Conservation (phyloP, 1,284 basidiomycete species). For the Sanguinoderma infundibulare region DNA sequence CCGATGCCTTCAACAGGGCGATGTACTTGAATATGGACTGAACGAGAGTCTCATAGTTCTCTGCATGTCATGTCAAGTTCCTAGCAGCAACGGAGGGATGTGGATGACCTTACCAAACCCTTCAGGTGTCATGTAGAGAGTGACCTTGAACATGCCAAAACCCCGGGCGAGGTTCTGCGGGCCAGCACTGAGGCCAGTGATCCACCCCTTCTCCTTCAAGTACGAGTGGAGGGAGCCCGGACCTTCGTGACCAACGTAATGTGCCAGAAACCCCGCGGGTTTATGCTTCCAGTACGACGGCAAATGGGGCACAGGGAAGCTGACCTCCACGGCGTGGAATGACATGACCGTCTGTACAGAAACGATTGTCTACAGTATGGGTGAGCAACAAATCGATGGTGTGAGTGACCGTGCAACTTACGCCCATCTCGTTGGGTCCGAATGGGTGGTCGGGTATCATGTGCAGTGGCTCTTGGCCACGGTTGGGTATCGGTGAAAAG, state of each 20-base stretch:
- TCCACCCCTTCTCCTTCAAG: slow-evolving; percentile 93
- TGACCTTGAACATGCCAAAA: slow-evolving; percentile 91
- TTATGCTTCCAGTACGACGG: slow-evolving; percentile 81
- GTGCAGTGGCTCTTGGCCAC: slow-evolving; percentile 64
- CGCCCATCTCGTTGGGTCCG: slow-evolving; percentile 74
- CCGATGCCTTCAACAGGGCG: slow-evolving; percentile 74
- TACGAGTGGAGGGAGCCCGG: slow-evolving; percentile 92
- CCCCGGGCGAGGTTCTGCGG: slow-evolving; percentile 77
- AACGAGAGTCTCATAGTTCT: slow-evolving; percentile 79
- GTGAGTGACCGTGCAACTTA: slow-evolving; percentile 45
- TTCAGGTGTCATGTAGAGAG: slow-evolving; percentile 81
- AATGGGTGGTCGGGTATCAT: slow-evolving; percentile 81
- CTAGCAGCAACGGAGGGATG: too few relatives aligned
- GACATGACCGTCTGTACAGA: slow-evolving; percentile 92
- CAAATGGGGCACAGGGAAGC: slow-evolving; percentile 89
- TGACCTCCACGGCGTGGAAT: slow-evolving; percentile 86
- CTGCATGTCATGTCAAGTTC: slow-evolving; percentile 40
- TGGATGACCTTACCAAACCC: slow-evolving; percentile 78
- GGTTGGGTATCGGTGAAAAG: slow-evolving; percentile 82
- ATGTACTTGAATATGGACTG: slow-evolving; percentile 88
- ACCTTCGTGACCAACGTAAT: slow-evolving; percentile 96
- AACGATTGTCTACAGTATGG: slow-evolving; percentile 68
- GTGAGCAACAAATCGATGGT: not conserved
- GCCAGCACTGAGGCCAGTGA: slow-evolving; percentile 80
- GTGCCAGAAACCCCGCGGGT: slow-evolving; percentile 82